Conservation (phyloP, 164 flowering plant genomes). For the Cinnamomum chago region DNA sequence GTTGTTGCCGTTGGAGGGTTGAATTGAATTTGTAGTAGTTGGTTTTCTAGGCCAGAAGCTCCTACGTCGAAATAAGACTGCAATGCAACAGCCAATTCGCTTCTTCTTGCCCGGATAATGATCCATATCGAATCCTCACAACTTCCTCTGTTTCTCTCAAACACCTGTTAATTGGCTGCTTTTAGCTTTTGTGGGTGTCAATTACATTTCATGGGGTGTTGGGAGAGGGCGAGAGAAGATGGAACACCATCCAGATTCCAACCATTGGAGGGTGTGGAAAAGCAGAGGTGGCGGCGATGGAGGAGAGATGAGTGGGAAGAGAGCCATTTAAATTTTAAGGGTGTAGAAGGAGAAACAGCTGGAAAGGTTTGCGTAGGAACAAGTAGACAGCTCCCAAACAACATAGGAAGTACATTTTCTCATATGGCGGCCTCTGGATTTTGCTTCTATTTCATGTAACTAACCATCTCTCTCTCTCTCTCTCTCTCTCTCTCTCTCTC, state of each 20-base stretch:
- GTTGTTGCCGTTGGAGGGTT: constrained; percentile 15
- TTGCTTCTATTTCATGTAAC: too few species aligned
- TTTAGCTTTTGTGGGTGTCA: background rate
- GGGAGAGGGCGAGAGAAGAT: background rate
- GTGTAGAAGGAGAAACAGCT: background rate
- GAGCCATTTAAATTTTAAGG: background rate
- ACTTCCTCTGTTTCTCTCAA: background rate
- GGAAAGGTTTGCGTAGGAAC: too few species aligned
- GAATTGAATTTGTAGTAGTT: constrained; percentile 40
- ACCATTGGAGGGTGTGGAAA: background rate
- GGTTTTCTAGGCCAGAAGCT: constrained; percentile 46
- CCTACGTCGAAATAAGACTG: constrained; percentile 38
- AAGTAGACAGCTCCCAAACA: too few species aligned
- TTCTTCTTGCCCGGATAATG: constrained; percentile 29
- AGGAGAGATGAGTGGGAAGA: background rate
- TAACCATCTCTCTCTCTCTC: constrained; percentile 2
- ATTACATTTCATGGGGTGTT: background rate
- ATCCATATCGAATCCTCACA: constrained; percentile 22
- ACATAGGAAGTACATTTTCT: background rate
- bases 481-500: background rate
- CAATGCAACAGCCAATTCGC: constrained; percentile 51
- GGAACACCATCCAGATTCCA: background rate
- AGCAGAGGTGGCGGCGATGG: background rate
- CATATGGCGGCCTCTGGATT: background rate
- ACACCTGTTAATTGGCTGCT: constrained; percentile 1